Percentiles rank a stretch among this genome's conserved stretches.
Conservation (phyloP, 140 eudicot species). For the Bidens hawaiensis region DNA sequence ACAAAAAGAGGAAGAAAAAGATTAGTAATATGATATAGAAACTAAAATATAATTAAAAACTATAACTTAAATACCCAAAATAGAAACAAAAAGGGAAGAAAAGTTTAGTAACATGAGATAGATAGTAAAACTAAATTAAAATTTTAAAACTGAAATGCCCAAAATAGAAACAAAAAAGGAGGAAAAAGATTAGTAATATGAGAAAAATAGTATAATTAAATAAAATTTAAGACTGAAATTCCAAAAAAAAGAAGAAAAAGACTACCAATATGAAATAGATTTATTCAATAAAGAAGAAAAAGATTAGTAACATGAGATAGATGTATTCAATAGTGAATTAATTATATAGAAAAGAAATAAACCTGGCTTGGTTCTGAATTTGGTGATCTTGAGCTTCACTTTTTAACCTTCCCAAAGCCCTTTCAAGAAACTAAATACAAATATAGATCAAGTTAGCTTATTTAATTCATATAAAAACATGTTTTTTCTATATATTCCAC, state of each 20-base stretch:
- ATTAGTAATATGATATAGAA: too few relatives aligned
- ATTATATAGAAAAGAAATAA: background rate
- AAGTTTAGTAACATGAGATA: too few relatives aligned
- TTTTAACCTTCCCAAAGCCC: slow-evolving; percentile 56
- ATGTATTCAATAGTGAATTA: background rate
- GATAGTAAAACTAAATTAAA: too few relatives aligned
- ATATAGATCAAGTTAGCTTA: background rate
- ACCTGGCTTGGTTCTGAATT: slow-evolving; percentile 45
- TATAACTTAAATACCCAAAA: too few relatives aligned
- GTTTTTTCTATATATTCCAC: background rate
- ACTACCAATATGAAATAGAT: too few relatives aligned
- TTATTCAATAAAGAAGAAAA: too few relatives aligned
- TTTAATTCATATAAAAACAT: background rate
- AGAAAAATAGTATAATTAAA: slow-evolving; percentile 12
- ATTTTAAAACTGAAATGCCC: too few relatives aligned
- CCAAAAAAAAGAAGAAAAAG: background rate
- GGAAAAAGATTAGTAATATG: too few relatives aligned
- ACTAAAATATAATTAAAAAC: too few relatives aligned
- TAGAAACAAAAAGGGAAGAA: too few relatives aligned
- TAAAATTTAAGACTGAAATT: background rate
- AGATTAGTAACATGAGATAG: background rate
- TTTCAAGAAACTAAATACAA: slow-evolving; percentile 45
- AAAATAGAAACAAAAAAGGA: too few relatives aligned
- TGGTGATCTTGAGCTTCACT: slow-evolving; percentile 46
- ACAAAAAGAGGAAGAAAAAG: background rate